A percentile compares a stretch with the other conserved stretches of the same genome.
Conservation (phyloP, 2,329 filamentous ascomycete genomes). For the Penicillium nordicum region DNA sequence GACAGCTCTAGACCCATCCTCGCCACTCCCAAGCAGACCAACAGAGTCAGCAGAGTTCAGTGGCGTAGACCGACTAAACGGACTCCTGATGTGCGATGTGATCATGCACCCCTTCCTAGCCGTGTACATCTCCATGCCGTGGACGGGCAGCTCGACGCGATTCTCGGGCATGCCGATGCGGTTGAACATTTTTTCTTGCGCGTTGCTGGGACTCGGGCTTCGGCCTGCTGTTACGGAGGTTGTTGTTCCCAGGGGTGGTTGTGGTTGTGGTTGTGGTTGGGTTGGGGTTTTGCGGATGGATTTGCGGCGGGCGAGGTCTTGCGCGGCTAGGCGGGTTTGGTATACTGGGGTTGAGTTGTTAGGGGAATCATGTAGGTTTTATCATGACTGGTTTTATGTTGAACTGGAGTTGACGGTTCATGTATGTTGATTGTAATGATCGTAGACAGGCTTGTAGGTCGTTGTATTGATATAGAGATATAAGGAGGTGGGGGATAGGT, state of each 20-base stretch:
- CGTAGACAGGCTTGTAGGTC: not conserved
- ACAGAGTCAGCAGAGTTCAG: not conserved
- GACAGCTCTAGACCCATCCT: not conserved
- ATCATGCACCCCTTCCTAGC: not conserved
- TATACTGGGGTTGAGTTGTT: constrained; percentile 14
- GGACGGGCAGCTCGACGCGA: constrained; percentile 17
- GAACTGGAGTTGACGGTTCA: not conserved
- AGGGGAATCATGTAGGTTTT: not conserved
- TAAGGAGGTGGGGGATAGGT: not conserved
- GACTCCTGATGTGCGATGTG: not conserved
- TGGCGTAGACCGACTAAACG: not conserved
- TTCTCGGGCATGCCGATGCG: constrained; percentile 9
- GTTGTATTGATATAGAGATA: not conserved
- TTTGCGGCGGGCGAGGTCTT: constrained; percentile 34
- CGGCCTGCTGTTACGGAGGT: not conserved
- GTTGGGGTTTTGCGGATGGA: constrained; percentile 21
- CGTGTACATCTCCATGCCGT: constrained; percentile 6
- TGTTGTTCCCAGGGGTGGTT: constrained; percentile 1
- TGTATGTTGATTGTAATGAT: too few relatives aligned
- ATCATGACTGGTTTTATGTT: not conserved
- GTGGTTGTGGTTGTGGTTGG: not conserved
- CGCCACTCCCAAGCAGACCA: not conserved
- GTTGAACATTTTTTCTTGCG: constrained; percentile 30
- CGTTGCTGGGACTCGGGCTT: not conserved
- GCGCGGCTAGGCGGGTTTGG: constrained; percentile 24